These are phyloP conservation scores for Neurospora sp. DNA, from an alignment of 495 filamentous ascomycete genomes.

Conservation along the genomic window DNA sequence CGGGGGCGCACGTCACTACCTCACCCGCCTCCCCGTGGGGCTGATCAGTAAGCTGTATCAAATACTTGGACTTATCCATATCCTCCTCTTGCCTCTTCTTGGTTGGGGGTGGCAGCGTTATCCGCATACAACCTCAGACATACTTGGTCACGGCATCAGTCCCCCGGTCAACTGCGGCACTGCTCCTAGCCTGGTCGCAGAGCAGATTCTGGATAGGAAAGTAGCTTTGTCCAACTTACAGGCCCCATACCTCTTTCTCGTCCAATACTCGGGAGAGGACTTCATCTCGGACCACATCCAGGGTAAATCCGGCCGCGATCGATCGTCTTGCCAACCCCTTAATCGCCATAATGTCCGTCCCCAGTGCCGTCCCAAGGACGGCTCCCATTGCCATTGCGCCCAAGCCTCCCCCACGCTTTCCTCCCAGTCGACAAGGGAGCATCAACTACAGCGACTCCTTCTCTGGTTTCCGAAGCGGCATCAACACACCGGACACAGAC, in stretches of 20 bases:
- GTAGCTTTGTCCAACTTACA: not conserved
- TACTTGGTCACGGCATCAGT: not conserved
- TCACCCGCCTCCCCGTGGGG: constrained; percentile 2
- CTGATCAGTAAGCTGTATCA: not conserved
- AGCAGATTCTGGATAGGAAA: not conserved
- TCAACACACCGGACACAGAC: constrained; percentile 39
- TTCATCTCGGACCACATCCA: constrained; percentile 2
- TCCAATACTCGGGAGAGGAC: not conserved
- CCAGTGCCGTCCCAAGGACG: constrained; percentile 40
- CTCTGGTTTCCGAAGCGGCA: constrained; percentile 33
- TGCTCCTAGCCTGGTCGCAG: not conserved
- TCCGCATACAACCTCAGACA: not conserved
- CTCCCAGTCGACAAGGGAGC: constrained; percentile 34
- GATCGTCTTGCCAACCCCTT: constrained; percentile 8
- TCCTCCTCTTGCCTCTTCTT: not conserved
- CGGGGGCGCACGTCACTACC: not conserved
- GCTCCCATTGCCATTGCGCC: constrained; percentile 48
- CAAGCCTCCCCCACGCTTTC: constrained; percentile 33
- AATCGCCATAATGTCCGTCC: constrained; percentile 38
- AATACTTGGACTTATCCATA: not conserved
- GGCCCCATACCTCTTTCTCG: not conserved
- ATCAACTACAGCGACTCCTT: constrained; percentile 25
- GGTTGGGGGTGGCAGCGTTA: constrained; percentile 1
- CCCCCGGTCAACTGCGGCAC: not conserved
- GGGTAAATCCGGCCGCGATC: constrained; percentile 10